Base-by-base conservation (phyloP, 1,284 basidiomycete species). In the Earliella scabrosa region DNA sequence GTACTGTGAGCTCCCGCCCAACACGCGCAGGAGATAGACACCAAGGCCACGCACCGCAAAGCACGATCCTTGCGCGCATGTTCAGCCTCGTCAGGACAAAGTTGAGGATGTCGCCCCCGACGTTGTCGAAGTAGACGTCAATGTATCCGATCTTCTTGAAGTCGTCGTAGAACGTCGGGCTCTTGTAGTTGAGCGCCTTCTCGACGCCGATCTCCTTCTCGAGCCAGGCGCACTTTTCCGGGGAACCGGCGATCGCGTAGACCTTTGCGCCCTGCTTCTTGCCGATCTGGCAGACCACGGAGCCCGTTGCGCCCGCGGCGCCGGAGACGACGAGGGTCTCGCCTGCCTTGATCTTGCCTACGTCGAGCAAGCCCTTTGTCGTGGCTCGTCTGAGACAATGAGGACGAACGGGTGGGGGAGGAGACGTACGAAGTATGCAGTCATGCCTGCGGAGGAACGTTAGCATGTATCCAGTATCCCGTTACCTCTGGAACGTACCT, bases 101-200 rank as follows among this genome's bases (percentile, higher is more conserved):
- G 69, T 96, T 88, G 58, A 96, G 77, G 46, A 93, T 90, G 38
- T 91, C 86, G 1, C 92, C 93, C 21, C 92, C 92, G 54, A 95
- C 92, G 68, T 95, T 95, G 70, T 95, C 93, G 68, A 94, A 95
- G 74, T 81, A 93, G 4, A 92, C 87, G 64, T 95, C 92, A 10
- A 90, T 63, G 63, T 84, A 89, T 3, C 85, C 85, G 44, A 87
- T 78, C 31, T 79, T 72, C 69, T 82, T 86, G 69, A 90, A 83
- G 46, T 93, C 83, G 34, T 83, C 71, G 55, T 74, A 76, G 77
- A 94, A 96, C 11, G 80, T 85, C 34, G 80, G 73, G 67, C 83
- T 85, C 74, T 97, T 97, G 78, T 98, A 97, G 72, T 97, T 92
- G 68, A 97, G 76, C 0, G 88, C 91, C 51, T 81, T 83, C 66